Percentiles rank a stretch among this genome's conserved stretches.
phyloP scores from a whole-genome alignment of 495 filamentous ascomycete species.

The Talaromyces nanjingensis region DNA sequence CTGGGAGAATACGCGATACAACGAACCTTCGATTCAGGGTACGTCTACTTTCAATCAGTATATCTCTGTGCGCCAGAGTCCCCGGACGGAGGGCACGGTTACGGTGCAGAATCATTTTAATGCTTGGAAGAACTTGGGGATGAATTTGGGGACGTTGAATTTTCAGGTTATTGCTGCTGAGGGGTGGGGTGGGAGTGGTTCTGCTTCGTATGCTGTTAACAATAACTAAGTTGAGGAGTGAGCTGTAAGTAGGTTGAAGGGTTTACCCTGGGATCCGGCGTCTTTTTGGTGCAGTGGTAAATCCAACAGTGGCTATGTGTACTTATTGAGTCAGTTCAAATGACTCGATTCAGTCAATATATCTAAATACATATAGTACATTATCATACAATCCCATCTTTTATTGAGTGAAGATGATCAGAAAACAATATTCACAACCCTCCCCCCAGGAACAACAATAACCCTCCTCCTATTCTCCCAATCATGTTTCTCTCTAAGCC shows the following conservation, averaged over 20 bases:
- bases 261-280: no score
- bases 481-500: conserved; percentile 41
- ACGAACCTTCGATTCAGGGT: conserved; percentile 54
- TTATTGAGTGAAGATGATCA: conserved; percentile 11
- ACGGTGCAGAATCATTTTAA: conserved; percentile 54
- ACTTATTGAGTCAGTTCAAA: neutral
- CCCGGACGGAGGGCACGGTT: conserved; percentile 47
- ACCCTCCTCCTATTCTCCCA: conserved; percentile 39
- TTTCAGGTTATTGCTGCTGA: conserved; percentile 58
- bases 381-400: neutral
- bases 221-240: neutral
- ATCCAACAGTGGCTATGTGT: no score
- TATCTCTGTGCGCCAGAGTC: conserved; percentile 49
- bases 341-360: no score
- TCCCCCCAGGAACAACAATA: conserved; percentile 42
- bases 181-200: conserved; percentile 50
- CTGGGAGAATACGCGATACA: conserved; percentile 48
- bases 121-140: conserved; percentile 45
- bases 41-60: conserved; percentile 56
- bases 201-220: conserved; percentile 40
- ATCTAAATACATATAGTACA: neutral
- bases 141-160: conserved; percentile 47
- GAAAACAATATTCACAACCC: conserved; percentile 44
- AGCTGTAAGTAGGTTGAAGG: no score
- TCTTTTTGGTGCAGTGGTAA: no score